Evolutionary conservation across 2,329 filamentous ascomycete genomes (phyloP), one percentile per base, ranked within the genome.

Genomic region (Talaromyces sp.): DNA sequence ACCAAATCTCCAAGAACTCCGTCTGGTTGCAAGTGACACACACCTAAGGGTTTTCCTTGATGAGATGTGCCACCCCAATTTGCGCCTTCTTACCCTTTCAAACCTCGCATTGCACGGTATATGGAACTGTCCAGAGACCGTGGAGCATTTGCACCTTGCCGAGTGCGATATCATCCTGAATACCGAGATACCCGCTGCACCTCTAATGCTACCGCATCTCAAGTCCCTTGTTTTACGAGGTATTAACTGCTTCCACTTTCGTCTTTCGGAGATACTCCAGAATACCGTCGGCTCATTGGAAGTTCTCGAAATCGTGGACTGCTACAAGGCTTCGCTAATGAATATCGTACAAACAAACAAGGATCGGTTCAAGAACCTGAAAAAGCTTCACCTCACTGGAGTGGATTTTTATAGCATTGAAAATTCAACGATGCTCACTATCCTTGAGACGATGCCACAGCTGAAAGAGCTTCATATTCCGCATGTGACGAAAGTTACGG

Each of bases 381-480:
- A 69, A 11, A 71, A 75, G 13, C 67, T 79, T 3, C 72, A 72
- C 27, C 54, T 79, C 22, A n/a, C 16, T 39, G 65, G 65, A 27
- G 56, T 66, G 58, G 60, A 61, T 16, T 67, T 74, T 19, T 60
- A 62, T 1, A 66, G 65, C 2, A 64, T 79, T 16, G 66, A 71
- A 76, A 80, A 62, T 37, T n/a, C 2, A 52, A 66, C 5, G 66
- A 16, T 73, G 0, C 45, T 61, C 1, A 9, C 27, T 9, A 63
- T 78, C 1, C 63, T 72, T 11, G 47, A 67, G 2, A 59, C 50
- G 11, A 67, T 78, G 48, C 68, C 69, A 0, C 70, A 72, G 1
- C 59, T 80, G 16, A 75, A 73, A 57, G 65, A 71, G 1, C 69
- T 80, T 5, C 66, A 78, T 67, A 27, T 80, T 9, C 75, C 75